Base-by-base conservation (phyloP, 2,329 filamentous ascomycete genomes). In the Botryotinia calthae region DNA sequence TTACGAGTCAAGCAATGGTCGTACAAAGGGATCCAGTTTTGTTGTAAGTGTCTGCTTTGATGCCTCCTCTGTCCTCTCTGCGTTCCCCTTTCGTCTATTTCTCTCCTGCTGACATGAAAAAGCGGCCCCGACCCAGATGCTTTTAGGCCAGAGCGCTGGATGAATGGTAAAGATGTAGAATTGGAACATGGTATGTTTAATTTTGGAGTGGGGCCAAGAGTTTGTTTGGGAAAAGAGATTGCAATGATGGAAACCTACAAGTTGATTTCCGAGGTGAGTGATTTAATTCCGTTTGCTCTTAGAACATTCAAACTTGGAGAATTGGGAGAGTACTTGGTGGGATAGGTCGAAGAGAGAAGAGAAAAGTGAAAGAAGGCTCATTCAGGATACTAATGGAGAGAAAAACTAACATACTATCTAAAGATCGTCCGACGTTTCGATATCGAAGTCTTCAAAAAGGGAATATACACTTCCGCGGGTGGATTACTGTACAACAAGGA, bases 1-100 rank as follows among this genome's bases (percentile, higher is more conserved):
- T 90, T 20, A 87, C 86, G 0, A 82, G 86, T 48, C 88, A 88
- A 70, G 86, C 85, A 2, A 87, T 86, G 82, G 86, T 87, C 3
- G 76, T 89, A 71, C 85, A 87, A 66, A 81, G 87, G 0, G 85
- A 87, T 74, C 81, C 78, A 58, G 79, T 79, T 0, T 81, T 85
- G 0, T 89, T 87, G 65, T 67, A 28, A 56, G 64, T 31, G 2
- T 42, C 2, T 3, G 25, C 16, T 40, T 18, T 18, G 22, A 7
- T 62, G 2, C 6, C 22, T 16, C n/a, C 14, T 42, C 37, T 62
- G 1, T 1, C 0, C 2, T 62, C 3, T 40, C 22, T 9, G 1
- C 0, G 0, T 25, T 14, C 20, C 2, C 4, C 0, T 16, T 42
- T 16, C 58, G 25, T n/a, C 12, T n/a, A 16, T 10, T 0, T 62